A percentile compares a stretch with the other conserved stretches of the same genome.
phyloP scores from a whole-genome alignment of 108 stramenopile genomes.

The Epipyxis sp. region DNA sequence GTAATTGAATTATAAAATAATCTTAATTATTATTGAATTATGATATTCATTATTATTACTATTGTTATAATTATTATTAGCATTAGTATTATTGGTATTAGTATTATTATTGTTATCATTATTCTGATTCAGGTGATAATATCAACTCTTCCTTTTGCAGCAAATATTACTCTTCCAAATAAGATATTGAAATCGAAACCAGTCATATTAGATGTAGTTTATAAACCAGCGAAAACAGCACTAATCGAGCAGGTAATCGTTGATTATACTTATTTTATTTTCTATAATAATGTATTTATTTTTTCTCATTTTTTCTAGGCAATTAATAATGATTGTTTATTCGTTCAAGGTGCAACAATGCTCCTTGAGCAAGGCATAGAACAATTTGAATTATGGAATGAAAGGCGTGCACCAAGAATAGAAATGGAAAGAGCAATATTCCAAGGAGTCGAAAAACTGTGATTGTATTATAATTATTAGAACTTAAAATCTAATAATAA shows the following conservation, averaged over 20 bases:
- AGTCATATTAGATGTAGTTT: conserved; percentile 73
- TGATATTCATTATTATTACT: too few relatives aligned
- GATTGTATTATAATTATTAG: too few relatives aligned
- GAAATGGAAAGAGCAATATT: conserved; percentile 65
- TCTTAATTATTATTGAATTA: too few relatives aligned
- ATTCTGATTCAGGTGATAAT: conserved; percentile 69
- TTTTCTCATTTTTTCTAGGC: not conserved
- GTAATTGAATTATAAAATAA: too few relatives aligned
- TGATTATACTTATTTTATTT: conserved; percentile 31
- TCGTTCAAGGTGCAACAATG: conserved; percentile 93
- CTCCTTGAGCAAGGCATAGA: conserved; percentile 93
- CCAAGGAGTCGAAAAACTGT: too few relatives aligned
- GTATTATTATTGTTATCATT: too few relatives aligned
- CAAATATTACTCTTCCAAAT: conserved; percentile 77
- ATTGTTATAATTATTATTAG: too few relatives aligned
- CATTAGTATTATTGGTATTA: too few relatives aligned
- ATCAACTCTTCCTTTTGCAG: conserved; percentile 83
- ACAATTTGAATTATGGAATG: conserved; percentile 92
- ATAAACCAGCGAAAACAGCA: conserved; percentile 85
- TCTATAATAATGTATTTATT: not conserved
- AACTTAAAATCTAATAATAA: too few relatives aligned
- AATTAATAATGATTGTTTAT: not conserved
- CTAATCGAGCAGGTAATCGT: conserved; percentile 74
- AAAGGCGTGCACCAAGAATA: conserved; percentile 72
- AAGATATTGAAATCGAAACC: conserved; percentile 70